A percentile compares a stretch with the other conserved stretches of the same genome.
These are phyloP conservation scores for Afroboletus lepidellus DNA, from an alignment of 1,284 basidiomycete species.

Conservation along the genomic window DNA sequence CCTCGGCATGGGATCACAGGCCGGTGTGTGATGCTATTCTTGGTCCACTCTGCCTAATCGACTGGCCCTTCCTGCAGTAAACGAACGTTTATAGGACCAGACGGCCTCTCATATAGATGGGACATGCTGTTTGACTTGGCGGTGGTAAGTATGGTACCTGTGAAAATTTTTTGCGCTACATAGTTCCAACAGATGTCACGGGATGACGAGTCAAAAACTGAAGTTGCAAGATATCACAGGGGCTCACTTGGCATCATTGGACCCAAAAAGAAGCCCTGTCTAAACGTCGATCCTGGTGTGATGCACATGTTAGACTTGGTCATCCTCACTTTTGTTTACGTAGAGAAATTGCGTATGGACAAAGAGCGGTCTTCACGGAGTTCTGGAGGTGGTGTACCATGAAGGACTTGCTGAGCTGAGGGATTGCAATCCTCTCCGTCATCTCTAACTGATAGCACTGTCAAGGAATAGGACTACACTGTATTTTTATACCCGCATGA, in stretches of 20 bases:
- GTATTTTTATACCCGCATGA: too few species aligned
- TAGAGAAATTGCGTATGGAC: conserved; percentile 33
- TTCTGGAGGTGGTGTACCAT: too few species aligned
- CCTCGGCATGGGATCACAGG: conserved; percentile 9
- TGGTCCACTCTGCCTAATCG: too few species aligned
- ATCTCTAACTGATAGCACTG: too few species aligned
- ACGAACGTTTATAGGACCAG: conserved; percentile 8
- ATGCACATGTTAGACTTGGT: conserved; percentile 37
- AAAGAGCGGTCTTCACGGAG: not conserved
- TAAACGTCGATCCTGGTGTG: conserved; percentile 34
- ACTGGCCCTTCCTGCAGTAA: conserved; percentile 1
- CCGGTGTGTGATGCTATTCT: not conserved
- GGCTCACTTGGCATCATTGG: conserved; percentile 14
- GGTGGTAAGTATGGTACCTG: too few species aligned
- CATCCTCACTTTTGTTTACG: conserved; percentile 39
- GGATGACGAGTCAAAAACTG: too few species aligned
- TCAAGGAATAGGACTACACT: too few species aligned
- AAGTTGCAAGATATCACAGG: conserved; percentile 20
- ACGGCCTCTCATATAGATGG: conserved; percentile 12
- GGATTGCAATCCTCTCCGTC: too few species aligned
- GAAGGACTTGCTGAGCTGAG: too few species aligned
- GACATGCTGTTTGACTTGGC: not conserved
- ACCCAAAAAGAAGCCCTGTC: conserved; percentile 20
- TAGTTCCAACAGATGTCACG: too few species aligned
- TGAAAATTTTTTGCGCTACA: too few species aligned